phyloP scores from a whole-genome alignment of 2,329 filamentous ascomycete species.

The Ramularia endophylla region DNA sequence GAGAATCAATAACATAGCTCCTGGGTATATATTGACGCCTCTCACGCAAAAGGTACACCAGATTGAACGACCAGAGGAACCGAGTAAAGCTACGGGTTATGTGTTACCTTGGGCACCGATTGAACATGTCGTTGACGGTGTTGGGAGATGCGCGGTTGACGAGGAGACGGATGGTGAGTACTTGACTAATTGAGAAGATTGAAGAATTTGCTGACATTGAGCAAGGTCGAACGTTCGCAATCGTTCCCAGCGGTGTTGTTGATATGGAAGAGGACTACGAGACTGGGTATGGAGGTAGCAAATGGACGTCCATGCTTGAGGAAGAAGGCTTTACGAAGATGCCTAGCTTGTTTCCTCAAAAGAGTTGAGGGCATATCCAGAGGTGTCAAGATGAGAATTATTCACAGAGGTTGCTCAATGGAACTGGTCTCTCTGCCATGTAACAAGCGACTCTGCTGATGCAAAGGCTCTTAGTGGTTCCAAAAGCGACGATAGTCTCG shows the following conservation, averaged over 20 bases:
- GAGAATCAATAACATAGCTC: constrained; percentile 13
- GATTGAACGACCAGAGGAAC: not conserved
- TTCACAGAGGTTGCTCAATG: too few relatives aligned
- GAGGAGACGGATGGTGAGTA: not conserved
- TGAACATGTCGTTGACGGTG: constrained; percentile 1
- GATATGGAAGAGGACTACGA: not conserved
- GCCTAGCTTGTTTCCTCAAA: not conserved
- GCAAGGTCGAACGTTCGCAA: not conserved
- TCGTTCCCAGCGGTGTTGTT: not conserved
- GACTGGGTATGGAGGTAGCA: constrained; percentile 1
- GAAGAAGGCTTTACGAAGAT: not conserved
- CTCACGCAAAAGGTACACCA: constrained; percentile 4
- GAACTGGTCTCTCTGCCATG: too few relatives aligned
- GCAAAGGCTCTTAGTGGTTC: too few relatives aligned
- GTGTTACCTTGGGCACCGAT: not conserved
- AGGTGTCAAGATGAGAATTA: too few relatives aligned
- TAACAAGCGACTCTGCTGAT: too few relatives aligned
- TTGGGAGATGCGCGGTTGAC: constrained; percentile 1
- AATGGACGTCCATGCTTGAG: not conserved
- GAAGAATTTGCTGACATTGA: not conserved
- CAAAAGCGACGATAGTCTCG: too few relatives aligned
- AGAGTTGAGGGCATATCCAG: not conserved
- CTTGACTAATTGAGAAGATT: too few relatives aligned
- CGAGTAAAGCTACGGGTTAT: constrained; percentile 1
- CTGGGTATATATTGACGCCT: constrained; percentile 13